Percentiles rank a stretch among this genome's conserved stretches.
Evolutionary conservation across 2,329 filamentous ascomycete species (phyloP).

Genomic region (Cladosporium sp.): DNA sequence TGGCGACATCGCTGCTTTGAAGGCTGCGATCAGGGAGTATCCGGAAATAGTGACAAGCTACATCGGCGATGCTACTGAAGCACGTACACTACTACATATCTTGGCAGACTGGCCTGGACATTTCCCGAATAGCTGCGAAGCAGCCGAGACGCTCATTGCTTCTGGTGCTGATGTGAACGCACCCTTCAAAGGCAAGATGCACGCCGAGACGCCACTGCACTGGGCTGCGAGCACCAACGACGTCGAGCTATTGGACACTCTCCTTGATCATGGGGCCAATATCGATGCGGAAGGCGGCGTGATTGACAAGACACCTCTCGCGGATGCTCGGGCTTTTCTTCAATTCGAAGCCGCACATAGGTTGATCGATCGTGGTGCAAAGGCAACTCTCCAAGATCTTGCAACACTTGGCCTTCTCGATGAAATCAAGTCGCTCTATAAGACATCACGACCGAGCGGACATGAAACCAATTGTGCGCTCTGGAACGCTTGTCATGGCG

Average conservation of each 20-base stretch:
- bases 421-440: background rate
- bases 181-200: background rate
- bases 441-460: background rate
- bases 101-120: background rate
- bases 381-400: background rate
- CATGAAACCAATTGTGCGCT: background rate
- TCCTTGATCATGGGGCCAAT: background rate
- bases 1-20: background rate
- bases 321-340: conserved; percentile 3
- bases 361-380: background rate
- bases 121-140: background rate
- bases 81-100: background rate
- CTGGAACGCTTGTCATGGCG: conserved; percentile 3
- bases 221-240: conserved; percentile 1
- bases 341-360: background rate
- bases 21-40: background rate
- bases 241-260: background rate
- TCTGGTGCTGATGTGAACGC: conserved; percentile 3
- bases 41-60: background rate
- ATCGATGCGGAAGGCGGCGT: background rate
- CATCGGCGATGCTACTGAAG: background rate
- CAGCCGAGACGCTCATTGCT: background rate
- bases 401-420: background rate
- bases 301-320: background rate
- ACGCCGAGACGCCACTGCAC: background rate